Evolutionary conservation across 768 basidiomycete species (phyloP).

Genomic region (Amylocystis lapponica): DNA sequence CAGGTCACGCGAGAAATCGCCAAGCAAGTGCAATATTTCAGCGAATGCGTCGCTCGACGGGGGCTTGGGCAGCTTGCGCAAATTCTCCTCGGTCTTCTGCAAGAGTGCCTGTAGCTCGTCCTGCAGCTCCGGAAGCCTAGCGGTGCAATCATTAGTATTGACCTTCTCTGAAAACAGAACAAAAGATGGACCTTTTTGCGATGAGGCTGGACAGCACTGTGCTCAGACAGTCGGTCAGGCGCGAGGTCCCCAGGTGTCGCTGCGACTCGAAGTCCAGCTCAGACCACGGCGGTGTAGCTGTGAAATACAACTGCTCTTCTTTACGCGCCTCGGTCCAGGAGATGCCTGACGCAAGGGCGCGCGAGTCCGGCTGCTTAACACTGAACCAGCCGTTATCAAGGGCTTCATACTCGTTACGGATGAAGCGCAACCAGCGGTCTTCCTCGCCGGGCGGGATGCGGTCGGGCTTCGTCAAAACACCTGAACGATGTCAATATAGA

Average conservation of each 20-base stretch:
- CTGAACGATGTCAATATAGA: constrained; percentile 26
- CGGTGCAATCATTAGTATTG: neutral
- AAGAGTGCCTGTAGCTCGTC: constrained; percentile 49
- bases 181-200: constrained; percentile 43
- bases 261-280: constrained; percentile 45
- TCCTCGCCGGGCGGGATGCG: constrained; percentile 55
- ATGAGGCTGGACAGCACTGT: constrained; percentile 58
- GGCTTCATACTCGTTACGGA: constrained; percentile 46
- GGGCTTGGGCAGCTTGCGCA: constrained; percentile 37
- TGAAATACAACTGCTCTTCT: constrained; percentile 54
- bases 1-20: constrained; percentile 42
- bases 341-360: constrained; percentile 42
- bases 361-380: constrained; percentile 40
- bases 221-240: constrained; percentile 54
- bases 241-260: constrained; percentile 48
- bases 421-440: constrained; percentile 48
- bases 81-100: constrained; percentile 27
- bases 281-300: constrained; percentile 45
- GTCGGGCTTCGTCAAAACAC: constrained; percentile 72
- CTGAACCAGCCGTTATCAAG: constrained; percentile 53
- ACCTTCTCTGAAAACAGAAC: neutral
- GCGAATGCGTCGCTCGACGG: constrained; percentile 51
- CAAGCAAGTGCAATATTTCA: constrained; percentile 48
- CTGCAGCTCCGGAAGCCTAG: constrained; percentile 58
- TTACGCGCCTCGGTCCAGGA: constrained; percentile 57